Evolutionary conservation across 208 protist genomes (phyloP).

Genomic region (Trypanosoma caninum): DNA sequence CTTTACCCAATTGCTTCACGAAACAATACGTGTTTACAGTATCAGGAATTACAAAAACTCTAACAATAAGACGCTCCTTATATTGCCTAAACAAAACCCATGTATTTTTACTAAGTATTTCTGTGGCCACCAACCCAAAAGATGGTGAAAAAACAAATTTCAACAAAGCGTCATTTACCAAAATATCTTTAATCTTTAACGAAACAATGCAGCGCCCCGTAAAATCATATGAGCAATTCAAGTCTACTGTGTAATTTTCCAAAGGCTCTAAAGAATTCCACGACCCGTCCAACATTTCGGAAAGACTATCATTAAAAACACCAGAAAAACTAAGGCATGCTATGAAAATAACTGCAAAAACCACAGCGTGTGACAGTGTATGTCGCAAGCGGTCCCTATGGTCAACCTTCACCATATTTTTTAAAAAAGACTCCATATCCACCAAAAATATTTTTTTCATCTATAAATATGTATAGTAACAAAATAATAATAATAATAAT

Average conservation of each 20-base stretch:
- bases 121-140: slow-evolving; percentile 3
- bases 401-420: not conserved
- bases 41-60: not conserved
- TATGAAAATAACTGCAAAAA: slow-evolving; percentile 12
- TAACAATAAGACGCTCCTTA: slow-evolving; percentile 5
- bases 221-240: slow-evolving; percentile 8
- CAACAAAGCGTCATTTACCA: slow-evolving; percentile 4
- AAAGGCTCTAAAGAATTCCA: slow-evolving; percentile 6
- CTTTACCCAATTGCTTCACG: not conserved
- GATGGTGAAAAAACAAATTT: slow-evolving; percentile 13
- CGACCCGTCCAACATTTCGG: slow-evolving; percentile 5
- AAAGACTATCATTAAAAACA: slow-evolving; percentile 1
- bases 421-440: not conserved
- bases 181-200: not conserved
- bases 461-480: slow-evolving; percentile 10
- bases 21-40: slow-evolving; percentile 3
- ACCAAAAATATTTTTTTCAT: not conserved
- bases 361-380: slow-evolving; percentile 6
- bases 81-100: slow-evolving; percentile 16
- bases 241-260: slow-evolving; percentile 2
- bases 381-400: not conserved
- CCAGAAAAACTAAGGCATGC: slow-evolving; percentile 20
- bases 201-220: not conserved
- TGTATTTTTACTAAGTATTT: not conserved
- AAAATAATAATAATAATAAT: slow-evolving; percentile 14